These are phyloP conservation scores for Phytophthora vignae DNA, from an alignment of 352 stramenopile species.

Conservation along the genomic window DNA sequence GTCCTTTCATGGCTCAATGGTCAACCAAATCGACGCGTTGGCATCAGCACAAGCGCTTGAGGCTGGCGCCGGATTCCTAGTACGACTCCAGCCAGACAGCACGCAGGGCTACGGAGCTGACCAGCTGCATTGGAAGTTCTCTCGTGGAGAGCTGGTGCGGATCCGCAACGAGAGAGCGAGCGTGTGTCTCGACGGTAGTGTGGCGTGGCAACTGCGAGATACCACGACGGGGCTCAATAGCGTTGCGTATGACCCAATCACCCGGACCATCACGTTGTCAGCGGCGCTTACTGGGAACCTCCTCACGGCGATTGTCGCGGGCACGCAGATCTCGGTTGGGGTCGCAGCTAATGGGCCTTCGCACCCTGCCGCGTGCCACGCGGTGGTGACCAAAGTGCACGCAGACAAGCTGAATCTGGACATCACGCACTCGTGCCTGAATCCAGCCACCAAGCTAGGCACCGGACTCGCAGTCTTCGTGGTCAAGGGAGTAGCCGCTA, in stretches of 20 bases:
- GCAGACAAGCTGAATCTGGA: conserved; percentile 26
- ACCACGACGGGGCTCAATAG: conserved; percentile 42
- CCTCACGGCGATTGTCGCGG: conserved; percentile 37
- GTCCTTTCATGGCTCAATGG: conserved; percentile 61
- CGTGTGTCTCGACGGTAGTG: conserved; percentile 70
- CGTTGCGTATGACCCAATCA: conserved; percentile 36
- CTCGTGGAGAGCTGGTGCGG: conserved; percentile 67
- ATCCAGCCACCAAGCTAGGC: conserved; percentile 19
- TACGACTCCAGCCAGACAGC: conserved; percentile 51
- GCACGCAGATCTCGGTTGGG: conserved; percentile 55
- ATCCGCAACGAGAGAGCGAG: conserved; percentile 64
- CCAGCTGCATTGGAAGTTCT: conserved; percentile 49
- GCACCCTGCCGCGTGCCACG: conserved; percentile 31
- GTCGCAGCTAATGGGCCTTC: conserved; percentile 28
- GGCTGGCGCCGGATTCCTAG: conserved; percentile 52
- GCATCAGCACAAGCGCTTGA: conserved; percentile 30
- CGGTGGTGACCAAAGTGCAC: conserved; percentile 26
- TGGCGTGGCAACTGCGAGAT: conserved; percentile 56
- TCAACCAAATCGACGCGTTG: conserved; percentile 53
- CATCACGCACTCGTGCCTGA: conserved; percentile 30
- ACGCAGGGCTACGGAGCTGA: conserved; percentile 45
- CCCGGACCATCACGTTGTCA: conserved; percentile 52
- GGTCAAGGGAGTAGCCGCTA: conserved; percentile 20
- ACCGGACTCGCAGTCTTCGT: conserved; percentile 21
- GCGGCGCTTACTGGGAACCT: conserved; percentile 35